Base-by-base conservation (phyloP, 192 early-diverging fungal species). In the Entrophospora sp. region DNA sequence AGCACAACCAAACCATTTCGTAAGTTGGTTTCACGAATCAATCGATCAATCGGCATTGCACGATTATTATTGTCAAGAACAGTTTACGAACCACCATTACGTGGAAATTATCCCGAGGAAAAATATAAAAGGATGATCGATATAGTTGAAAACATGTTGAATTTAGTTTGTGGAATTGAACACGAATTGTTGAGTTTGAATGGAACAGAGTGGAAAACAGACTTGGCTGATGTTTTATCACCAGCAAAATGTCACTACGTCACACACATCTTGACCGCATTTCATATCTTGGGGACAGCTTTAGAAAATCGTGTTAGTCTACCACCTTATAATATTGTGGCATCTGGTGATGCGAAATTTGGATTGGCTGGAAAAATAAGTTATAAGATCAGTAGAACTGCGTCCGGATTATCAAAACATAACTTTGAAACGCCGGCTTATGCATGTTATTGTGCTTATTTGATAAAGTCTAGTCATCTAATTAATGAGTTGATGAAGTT, bases 401-500 rank as follows among this genome's bases (percentile, higher is more conserved):
- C 64, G 22, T 36, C 57, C 3, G 62, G 36, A 16, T 37, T 76
- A 32, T 61, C 37, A 18, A 51, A 30, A 3, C 24, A 63, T 2
- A 46, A 63, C 14, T 31, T 76, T 5, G 52, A 37, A 7, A 69
- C 66, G 8, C 55, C 57, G 35, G 74, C 63, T 16, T 73, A 70
- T 44, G 66, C 68, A 24, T 70, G 63, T 51, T 76, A 73, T 30
- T 61, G 71, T 37, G 55, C 71, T 1, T 76, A 76, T 43, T 31
- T 76, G 8, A 76, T 76, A 56, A 76, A 73, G 25, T 69, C 71
- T 16, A 71, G 72, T 31, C 74, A 76, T 30, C 55, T 76, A 5
- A 64, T 59, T 27, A 72, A 73, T 20, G 74, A 76, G 34, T 25
- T 76, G 9, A 61, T 70, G 34, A 35, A 69, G 3, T 31, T 76